Percentiles rank a stretch among this genome's conserved stretches.
These are phyloP conservation scores for Cytidiella melzeri DNA, from an alignment of 768 basidiomycete genomes.

Conservation along the genomic window DNA sequence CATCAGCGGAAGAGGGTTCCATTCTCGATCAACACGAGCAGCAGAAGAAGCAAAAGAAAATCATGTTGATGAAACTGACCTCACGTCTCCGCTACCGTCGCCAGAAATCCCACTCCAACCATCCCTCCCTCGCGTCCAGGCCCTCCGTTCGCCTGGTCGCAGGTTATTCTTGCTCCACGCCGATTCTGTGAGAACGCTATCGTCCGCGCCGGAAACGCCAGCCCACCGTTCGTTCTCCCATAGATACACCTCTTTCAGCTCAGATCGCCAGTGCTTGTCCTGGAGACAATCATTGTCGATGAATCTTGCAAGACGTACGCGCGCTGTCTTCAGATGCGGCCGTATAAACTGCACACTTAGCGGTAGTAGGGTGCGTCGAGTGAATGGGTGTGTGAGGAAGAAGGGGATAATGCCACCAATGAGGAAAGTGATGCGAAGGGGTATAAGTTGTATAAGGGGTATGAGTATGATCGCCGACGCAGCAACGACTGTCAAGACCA, in stretches of 20 bases:
- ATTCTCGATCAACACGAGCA: neutral
- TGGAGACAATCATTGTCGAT: slow-evolving; percentile 62
- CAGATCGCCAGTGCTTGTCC: slow-evolving; percentile 58
- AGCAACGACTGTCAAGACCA: slow-evolving; percentile 44
- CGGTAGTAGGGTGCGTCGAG: slow-evolving; percentile 25
- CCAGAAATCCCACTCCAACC: slow-evolving; percentile 58
- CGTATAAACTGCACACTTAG: slow-evolving; percentile 23
- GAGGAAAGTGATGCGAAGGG: slow-evolving; percentile 42
- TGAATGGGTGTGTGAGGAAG: slow-evolving; percentile 44
- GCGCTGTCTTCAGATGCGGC: slow-evolving; percentile 11
- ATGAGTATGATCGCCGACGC: slow-evolving; percentile 33
- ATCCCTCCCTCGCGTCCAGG: slow-evolving; percentile 70
- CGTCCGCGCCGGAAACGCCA: slow-evolving; percentile 10
- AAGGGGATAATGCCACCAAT: slow-evolving; percentile 46
- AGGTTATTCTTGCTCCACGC: slow-evolving; percentile 35
- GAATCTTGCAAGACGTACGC: slow-evolving; percentile 25
- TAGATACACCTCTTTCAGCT: slow-evolving; percentile 63
- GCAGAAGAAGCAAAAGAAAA: neutral
- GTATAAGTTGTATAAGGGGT: slow-evolving; percentile 27
- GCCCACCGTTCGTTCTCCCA: slow-evolving; percentile 76
- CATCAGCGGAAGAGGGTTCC: slow-evolving; percentile 5
- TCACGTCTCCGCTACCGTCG: slow-evolving; percentile 47
- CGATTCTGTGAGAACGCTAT: slow-evolving; percentile 14
- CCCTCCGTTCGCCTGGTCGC: slow-evolving; percentile 40
- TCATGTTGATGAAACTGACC: slow-evolving; percentile 41